Base-by-base conservation (phyloP, 768 basidiomycete species). In the Boletus vinaceobasis region DNA sequence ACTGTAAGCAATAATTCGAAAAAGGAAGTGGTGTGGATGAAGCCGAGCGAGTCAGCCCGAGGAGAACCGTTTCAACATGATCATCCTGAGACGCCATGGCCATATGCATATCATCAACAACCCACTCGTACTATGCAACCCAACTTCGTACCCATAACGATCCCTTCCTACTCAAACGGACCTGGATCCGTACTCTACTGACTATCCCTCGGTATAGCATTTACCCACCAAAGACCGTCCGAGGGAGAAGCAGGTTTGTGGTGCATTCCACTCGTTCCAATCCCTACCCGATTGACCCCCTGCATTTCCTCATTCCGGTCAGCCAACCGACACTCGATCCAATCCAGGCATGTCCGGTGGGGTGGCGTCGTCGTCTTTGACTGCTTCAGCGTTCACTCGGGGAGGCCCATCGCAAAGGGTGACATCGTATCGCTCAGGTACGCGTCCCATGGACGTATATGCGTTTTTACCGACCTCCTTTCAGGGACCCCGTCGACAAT, bases 281-380 rank as follows among this genome's bases (percentile, higher is more conserved):
- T 32, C 19, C 15, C 21, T 11, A 11, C 9, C 26, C 23, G 19
- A 17, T 48, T 48, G 13, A 36, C 21, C 45, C 15, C 10, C 23
- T 26, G 2, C 35, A 26, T 43, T 7, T 32, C 14, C 21, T 29
- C 23, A 17, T 43, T 43, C 46, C 52, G 73, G 71, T 64, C 74
- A 85, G 83, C 79, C 66, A 79, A 78, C 78, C 88, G 31, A 87
- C 86, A 32, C 75, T 90, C 52, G 90, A 90, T 65, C 88, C 88
- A 90, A 90, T 65, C 88, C 88, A 33, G 82, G 88, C 65, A 75
- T 77, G 5, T 89, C 87, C 10, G 51, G 8, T 82, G 75, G 76
- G 75, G 76, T 56, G 88, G 90, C 63, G 65, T 87, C 35, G 85
- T 77, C 15, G 57, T 89, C 19, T 89, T 88, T 62, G 80, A 86